Evolutionary conservation across 2,329 filamentous ascomycete genomes (phyloP).

Genomic region (Curvularia sp.): DNA sequence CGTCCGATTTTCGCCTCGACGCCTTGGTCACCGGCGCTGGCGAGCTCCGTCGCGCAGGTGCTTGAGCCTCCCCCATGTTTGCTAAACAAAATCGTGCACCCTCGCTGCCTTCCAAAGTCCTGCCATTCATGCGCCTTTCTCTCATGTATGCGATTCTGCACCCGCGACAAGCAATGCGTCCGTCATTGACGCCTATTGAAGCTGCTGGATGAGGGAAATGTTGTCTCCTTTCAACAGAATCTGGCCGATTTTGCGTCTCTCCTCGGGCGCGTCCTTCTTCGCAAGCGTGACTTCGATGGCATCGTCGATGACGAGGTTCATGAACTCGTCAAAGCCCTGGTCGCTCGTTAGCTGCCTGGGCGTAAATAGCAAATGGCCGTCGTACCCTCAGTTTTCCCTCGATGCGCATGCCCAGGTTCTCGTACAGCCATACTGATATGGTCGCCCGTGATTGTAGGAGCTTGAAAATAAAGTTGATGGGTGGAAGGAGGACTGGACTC

Average conservation of each 20-base stretch:
- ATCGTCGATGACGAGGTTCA: slow-evolving; percentile 97
- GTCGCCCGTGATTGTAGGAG: slow-evolving; percentile 83
- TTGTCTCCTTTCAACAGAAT: slow-evolving; percentile 90
- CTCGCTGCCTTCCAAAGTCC: slow-evolving; percentile 5
- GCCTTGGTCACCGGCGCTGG: slow-evolving; percentile 77
- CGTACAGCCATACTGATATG: slow-evolving; percentile 95
- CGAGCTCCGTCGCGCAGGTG: slow-evolving; percentile 48
- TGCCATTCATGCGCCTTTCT: slow-evolving; percentile 13
- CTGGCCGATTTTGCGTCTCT: slow-evolving; percentile 78
- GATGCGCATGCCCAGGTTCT: slow-evolving; percentile 91
- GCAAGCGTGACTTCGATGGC: slow-evolving; percentile 89
- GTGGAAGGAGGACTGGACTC: slow-evolving; percentile 68
- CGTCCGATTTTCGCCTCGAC: slow-evolving; percentile 81
- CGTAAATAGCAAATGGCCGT: background rate
- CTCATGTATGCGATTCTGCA: slow-evolving; percentile 12
- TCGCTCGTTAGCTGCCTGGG: slow-evolving; percentile 24
- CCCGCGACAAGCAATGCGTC: background rate
- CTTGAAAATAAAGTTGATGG: slow-evolving; percentile 93
- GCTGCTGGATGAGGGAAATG: slow-evolving; percentile 74
- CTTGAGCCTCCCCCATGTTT: slow-evolving; percentile 15
- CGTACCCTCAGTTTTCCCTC: slow-evolving; percentile 93
- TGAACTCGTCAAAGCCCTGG: slow-evolving; percentile 98
- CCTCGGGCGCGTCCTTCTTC: slow-evolving; percentile 80
- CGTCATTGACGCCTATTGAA: slow-evolving; percentile 29
- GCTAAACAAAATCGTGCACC: slow-evolving; percentile 6